These are phyloP conservation scores for Claviceps sp. DNA, from an alignment of 2,329 filamentous ascomycete genomes.

Conservation along the genomic window DNA sequence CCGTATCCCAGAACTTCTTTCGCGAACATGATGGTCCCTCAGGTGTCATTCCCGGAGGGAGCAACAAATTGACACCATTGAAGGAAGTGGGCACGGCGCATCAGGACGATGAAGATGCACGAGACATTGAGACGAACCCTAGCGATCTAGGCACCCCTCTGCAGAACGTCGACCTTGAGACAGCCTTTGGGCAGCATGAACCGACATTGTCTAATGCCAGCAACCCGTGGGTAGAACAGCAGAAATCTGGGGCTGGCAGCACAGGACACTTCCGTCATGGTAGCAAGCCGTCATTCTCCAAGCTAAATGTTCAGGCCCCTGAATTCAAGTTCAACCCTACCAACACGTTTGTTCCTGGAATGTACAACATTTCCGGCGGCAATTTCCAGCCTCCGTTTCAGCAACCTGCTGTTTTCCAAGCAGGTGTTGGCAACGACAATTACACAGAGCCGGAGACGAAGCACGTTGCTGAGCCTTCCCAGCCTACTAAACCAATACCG, in stretches of 20 bases:
- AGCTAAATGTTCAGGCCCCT: conserved; percentile 76
- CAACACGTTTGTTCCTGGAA: conserved; percentile 33
- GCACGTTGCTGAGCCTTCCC: conserved; percentile 5
- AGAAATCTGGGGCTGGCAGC: conserved; percentile 27
- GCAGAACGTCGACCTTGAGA: conserved; percentile 33
- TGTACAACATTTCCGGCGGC: conserved; percentile 35
- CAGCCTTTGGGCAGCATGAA: conserved; percentile 34
- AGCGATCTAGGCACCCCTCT: conserved; percentile 57
- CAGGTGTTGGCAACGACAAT: conserved; percentile 11
- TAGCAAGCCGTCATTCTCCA: conserved; percentile 59
- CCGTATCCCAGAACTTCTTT: conserved; percentile 53
- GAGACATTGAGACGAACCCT: conserved; percentile 60
- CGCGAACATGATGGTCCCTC: conserved; percentile 38
- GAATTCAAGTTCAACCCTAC: conserved; percentile 68
- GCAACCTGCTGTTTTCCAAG: conserved; percentile 31
- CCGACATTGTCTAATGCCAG: conserved; percentile 41
- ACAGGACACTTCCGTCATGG: conserved; percentile 38
- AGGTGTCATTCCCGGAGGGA: conserved; percentile 24
- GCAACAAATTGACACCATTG: conserved; percentile 25
- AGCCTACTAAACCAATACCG: conserved; percentile 13
- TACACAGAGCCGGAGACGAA: background rate
- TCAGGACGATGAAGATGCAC: conserved; percentile 35
- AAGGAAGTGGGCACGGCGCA: conserved; percentile 26
- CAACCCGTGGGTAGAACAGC: conserved; percentile 49
- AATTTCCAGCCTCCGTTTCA: conserved; percentile 34